Evolutionary conservation across 768 basidiomycete species (phyloP), one percentile per base, ranked within the genome.

Genomic region (Hypholoma fasciculare): DNA sequence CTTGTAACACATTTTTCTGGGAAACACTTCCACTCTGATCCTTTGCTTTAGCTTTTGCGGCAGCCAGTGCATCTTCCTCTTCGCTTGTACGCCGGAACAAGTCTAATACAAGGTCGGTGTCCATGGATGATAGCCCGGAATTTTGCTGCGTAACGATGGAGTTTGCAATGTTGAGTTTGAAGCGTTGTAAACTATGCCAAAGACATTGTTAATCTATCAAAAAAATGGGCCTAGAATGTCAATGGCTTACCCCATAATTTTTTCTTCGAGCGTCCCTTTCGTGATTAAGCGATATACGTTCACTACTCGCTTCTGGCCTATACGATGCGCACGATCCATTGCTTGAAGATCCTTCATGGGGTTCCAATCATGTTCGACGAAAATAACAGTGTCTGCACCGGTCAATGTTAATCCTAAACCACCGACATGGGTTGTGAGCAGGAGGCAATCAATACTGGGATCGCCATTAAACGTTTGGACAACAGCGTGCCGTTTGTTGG

Each of bases 291-390:
- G 89, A 75, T 99, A 99, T 5, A 99, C 97, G 64, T 98, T 98
- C 27, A 99, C 97, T 13, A 98, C 96, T 72, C 95, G 94, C 80
- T 97, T 98, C 76, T 99, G 97, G 6, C 97, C 97, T 38, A 98
- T 89, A 54, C 97, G 89, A 74, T 98, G 97, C 1, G 97, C 97
- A 57, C 97, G 85, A 69, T 99, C 97, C 97, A 99, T 99, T 7
- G 97, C 97, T 69, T 99, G 97, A 6, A 98, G 76, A 76, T 99
- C 97, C 72, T 98, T 98, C 95, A 96, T 97, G 7, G 97, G 97
- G 71, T 99, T 99, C 97, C 97, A 99, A 71, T 99, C 97, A 66
- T 99, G 97, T 70, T 99, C 97, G 52, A 99, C 94, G 66, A 99
- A 99, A 62, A 99, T 97, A 57, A 99, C 97, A 0, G 97, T 99